These are phyloP conservation scores for Sapria himalayana DNA, from an alignment of 345 rosid genomes.

Conservation along the genomic window DNA sequence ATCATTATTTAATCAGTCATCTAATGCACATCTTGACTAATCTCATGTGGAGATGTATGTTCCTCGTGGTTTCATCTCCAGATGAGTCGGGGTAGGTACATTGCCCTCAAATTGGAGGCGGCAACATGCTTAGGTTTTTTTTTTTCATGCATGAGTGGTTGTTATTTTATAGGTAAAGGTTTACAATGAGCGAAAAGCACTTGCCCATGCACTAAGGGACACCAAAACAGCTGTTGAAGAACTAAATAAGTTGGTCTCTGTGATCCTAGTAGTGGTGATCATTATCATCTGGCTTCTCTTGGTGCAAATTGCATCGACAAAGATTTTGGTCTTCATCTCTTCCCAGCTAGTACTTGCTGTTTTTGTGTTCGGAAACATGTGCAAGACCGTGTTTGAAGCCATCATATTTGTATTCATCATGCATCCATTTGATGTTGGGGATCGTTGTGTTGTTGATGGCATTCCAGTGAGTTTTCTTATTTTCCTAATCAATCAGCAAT, in stretches of 20 bases:
- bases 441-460: slow-evolving; percentile 68
- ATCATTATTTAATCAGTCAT: no score
- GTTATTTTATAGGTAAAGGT: slow-evolving; percentile 39
- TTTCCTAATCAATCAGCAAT: slow-evolving; percentile 43
- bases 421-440: slow-evolving; percentile 74
- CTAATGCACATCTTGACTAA: no score
- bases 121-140: no score
- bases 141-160: no score
- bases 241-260: slow-evolving; percentile 36
- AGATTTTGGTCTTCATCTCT: slow-evolving; percentile 29
- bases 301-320: slow-evolving; percentile 37
- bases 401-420: slow-evolving; percentile 60
- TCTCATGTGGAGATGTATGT: no score
- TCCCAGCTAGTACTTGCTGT: slow-evolving; percentile 35
- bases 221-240: slow-evolving; percentile 55
- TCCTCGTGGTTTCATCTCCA: no score
- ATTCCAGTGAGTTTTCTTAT: slow-evolving; percentile 34
- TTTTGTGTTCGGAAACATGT: slow-evolving; percentile 41
- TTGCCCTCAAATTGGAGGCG: no score
- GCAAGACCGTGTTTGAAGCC: slow-evolving; percentile 43
- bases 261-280: slow-evolving; percentile 13
- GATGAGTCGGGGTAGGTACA: no score
- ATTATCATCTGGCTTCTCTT: slow-evolving; percentile 27
- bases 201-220: slow-evolving; percentile 41
- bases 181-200: slow-evolving; percentile 33